Percentiles rank a stretch among this genome's conserved stretches.
Conservation (phyloP, 1,284 basidiomycete species). For the Ustilago xerochloae region DNA sequence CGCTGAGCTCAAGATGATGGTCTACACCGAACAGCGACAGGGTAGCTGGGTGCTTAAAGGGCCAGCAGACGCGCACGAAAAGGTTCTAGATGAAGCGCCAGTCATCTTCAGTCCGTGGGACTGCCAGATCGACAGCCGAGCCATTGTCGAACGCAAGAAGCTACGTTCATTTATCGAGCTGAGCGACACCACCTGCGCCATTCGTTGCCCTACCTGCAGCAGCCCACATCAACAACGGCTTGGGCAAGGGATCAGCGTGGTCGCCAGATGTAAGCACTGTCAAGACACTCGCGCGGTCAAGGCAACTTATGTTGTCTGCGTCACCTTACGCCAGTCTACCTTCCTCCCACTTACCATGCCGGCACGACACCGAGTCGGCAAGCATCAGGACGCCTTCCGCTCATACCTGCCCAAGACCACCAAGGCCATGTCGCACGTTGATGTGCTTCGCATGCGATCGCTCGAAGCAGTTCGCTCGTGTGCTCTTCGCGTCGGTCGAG, state of each 20-base stretch:
- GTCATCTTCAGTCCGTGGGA: conserved; percentile 46
- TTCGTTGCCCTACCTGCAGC: conserved; percentile 25
- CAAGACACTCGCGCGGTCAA: conserved; percentile 21
- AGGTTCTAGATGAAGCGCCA: conserved; percentile 30
- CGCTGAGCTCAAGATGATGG: conserved; percentile 36
- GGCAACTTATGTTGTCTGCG: conserved; percentile 43
- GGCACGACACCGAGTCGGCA: conserved; percentile 18
- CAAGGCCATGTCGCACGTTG: conserved; percentile 81
- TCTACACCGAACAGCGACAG: conserved; percentile 46
- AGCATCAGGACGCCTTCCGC: conserved; percentile 71
- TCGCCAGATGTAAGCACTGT: conserved; percentile 26
- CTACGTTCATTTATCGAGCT: conserved; percentile 50
- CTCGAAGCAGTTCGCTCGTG: conserved; percentile 73
- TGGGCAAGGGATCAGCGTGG: neutral
- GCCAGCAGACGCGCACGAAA: conserved; percentile 7
- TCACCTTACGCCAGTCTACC: conserved; percentile 36
- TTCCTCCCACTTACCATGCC: conserved; percentile 44
- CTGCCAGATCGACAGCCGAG: conserved; percentile 37
- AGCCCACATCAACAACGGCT: conserved; percentile 9
- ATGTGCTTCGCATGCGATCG: conserved; percentile 73
- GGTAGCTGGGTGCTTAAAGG: conserved; percentile 44
- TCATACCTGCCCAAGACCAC: conserved; percentile 74
- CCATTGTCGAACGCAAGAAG: conserved; percentile 48
- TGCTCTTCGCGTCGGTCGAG: conserved; percentile 76
- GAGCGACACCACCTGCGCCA: conserved; percentile 34